Evolutionary conservation across 1,139 yeast species (phyloP).

Genomic region (Barnettozyma hawaiiensis): DNA sequence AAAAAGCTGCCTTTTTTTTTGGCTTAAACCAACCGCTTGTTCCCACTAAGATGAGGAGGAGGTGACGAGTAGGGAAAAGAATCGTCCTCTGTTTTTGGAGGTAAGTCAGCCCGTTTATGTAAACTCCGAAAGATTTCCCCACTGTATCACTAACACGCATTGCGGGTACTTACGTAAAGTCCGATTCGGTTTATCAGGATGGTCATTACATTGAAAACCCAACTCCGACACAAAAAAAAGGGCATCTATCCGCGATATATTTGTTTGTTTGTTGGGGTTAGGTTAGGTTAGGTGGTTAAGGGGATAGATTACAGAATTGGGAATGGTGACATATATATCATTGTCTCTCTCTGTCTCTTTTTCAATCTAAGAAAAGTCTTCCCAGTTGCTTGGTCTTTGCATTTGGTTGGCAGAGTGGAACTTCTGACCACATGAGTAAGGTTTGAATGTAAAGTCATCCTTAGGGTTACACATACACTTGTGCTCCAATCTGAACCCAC

Average conservation of each 20-base stretch:
- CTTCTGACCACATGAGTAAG: conserved; percentile 74
- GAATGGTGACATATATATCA: neutral
- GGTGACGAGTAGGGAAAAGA: too few species aligned
- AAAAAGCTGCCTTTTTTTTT: too few species aligned
- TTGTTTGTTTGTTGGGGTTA: too few species aligned
- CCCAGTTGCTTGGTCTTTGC: conserved; percentile 73
- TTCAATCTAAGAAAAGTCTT: conserved; percentile 37
- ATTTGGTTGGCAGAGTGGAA: conserved; percentile 56
- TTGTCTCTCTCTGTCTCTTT: too few species aligned
- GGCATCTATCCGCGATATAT: too few species aligned
- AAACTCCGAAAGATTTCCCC: too few species aligned
- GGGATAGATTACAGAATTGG: neutral
- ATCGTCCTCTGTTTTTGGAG: too few species aligned
- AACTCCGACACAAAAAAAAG: neutral
- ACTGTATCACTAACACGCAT: too few species aligned
- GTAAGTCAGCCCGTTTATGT: too few species aligned
- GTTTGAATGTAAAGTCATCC: conserved; percentile 70
- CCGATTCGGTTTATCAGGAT: neutral
- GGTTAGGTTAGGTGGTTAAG: too few species aligned
- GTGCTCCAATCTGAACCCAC: conserved; percentile 43
- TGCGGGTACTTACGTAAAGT: neutral
- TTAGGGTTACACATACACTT: conserved; percentile 70
- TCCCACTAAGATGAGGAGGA: too few species aligned
- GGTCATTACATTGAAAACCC: neutral
- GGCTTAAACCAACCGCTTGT: too few species aligned